Conservation (phyloP, 306 rosid genomes). For the Cucurbita moschata region DNA sequence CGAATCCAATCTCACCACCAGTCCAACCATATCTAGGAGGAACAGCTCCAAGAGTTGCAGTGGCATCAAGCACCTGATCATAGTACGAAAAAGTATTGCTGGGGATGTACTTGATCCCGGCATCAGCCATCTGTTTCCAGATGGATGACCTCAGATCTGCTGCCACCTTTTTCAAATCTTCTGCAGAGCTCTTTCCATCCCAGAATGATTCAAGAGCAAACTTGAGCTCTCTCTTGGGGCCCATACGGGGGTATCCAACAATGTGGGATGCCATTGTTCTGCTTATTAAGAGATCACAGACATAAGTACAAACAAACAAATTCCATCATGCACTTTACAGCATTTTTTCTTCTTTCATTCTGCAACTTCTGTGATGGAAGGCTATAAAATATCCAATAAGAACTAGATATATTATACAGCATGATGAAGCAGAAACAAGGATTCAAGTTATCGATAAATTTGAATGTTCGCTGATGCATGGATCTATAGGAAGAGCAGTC, state of each 20-base stretch:
- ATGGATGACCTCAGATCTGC: constrained; percentile 44
- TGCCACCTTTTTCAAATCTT: constrained; percentile 43
- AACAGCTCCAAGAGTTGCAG: constrained; percentile 75
- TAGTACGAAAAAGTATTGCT: constrained; percentile 79
- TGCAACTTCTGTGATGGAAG: not conserved
- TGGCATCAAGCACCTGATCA: constrained; percentile 69
- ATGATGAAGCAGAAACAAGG: not conserved
- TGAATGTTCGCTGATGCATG: not conserved
- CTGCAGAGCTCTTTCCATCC: constrained; percentile 64
- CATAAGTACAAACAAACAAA: not conserved
- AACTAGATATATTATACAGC: not conserved
- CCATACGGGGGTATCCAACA: constrained; percentile 82
- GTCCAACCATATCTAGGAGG: constrained; percentile 64
- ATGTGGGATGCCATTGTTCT: constrained; percentile 72
- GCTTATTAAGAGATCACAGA: not conserved
- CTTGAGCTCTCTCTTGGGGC: constrained; percentile 74
- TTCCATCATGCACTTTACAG: not conserved
- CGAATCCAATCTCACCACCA: constrained; percentile 57
- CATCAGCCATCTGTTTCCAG: constrained; percentile 71
- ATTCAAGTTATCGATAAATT: not conserved
- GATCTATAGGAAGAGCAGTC: not conserved
- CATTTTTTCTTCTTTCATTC: not conserved
- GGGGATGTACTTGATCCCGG: constrained; percentile 60
- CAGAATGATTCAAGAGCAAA: constrained; percentile 72
- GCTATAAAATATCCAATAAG: not conserved